phyloP scores from a whole-genome alignment of 1,284 basidiomycete species.

The Schizophyllum commune region DNA sequence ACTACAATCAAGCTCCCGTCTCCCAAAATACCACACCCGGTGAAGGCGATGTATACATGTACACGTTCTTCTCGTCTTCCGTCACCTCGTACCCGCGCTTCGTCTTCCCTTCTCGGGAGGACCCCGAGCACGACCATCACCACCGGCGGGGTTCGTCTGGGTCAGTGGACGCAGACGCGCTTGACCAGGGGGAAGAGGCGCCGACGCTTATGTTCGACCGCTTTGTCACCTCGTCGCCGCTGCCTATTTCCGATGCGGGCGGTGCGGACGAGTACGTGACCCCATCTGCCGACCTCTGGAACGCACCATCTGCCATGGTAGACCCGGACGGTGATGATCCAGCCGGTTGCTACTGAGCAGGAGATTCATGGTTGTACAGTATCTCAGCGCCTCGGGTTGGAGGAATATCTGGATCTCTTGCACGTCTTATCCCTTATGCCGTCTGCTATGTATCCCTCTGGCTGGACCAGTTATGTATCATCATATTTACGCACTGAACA shows the following conservation, averaged over 20 bases:
- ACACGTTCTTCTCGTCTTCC: slow-evolving; percentile 10
- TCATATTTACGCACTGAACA: not conserved
- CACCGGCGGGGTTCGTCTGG: not conserved
- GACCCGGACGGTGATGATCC: not conserved
- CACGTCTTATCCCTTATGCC: no score
- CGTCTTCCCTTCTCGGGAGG: not conserved
- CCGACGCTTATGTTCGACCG: not conserved
- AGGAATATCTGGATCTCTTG: no score
- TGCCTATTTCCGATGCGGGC: not conserved
- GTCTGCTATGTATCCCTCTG: not conserved
- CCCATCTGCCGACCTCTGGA: not conserved
- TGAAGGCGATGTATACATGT: not conserved
- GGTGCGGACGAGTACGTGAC: not conserved
- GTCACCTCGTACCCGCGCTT: slow-evolving; percentile 2
- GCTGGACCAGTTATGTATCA: not conserved
- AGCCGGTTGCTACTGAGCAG: not conserved
- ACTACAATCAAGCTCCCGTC: not conserved
- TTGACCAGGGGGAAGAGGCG: not conserved
- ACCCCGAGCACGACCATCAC: not conserved
- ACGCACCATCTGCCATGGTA: not conserved
- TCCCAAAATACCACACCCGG: not conserved
- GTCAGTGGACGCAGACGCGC: not conserved
- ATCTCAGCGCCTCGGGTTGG: no score
- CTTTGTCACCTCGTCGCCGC: not conserved
- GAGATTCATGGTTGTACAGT: not conserved